A percentile compares a stretch with the other conserved stretches of the same genome.
Evolutionary conservation across 208 protist species (phyloP).

Genomic region (Trypanosomatidae sp.): DNA sequence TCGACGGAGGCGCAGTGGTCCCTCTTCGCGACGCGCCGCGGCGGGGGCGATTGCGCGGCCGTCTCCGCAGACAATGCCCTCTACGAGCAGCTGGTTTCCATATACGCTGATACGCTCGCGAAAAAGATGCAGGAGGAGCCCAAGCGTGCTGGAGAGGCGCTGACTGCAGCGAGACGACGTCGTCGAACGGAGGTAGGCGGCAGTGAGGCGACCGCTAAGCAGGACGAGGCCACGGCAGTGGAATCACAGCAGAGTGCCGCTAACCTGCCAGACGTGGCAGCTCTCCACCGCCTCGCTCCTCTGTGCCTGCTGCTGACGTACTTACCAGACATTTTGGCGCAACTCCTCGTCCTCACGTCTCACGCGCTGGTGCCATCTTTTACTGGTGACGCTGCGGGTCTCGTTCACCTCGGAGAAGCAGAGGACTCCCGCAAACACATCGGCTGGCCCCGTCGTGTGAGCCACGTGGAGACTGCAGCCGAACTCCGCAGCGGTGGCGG

Average conservation of each 20-base stretch:
- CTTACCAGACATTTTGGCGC: constrained; percentile 19
- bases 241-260: not conserved
- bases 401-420: not conserved
- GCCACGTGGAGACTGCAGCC: not conserved
- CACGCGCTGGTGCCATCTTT: constrained; percentile 19
- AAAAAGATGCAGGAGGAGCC: not conserved
- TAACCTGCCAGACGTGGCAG: not conserved
- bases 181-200: not conserved
- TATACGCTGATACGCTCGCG: not conserved
- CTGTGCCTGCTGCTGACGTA: constrained; percentile 29
- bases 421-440: not conserved
- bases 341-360: constrained; percentile 32
- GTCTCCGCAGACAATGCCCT: not conserved
- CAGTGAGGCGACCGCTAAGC: not conserved
- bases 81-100: not conserved
- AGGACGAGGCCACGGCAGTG: not conserved
- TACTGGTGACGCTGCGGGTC: constrained; percentile 1
- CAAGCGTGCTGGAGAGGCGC: not conserved
- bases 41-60: not conserved
- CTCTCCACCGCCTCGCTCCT: constrained; percentile 12
- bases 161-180: not conserved
- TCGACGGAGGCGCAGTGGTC: constrained; percentile 12
- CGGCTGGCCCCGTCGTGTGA: not conserved
- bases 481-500: not conserved
- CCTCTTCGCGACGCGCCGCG: not conserved